Conservation (phyloP, 1,284 basidiomycete genomes). For the Irpex lacteus region DNA sequence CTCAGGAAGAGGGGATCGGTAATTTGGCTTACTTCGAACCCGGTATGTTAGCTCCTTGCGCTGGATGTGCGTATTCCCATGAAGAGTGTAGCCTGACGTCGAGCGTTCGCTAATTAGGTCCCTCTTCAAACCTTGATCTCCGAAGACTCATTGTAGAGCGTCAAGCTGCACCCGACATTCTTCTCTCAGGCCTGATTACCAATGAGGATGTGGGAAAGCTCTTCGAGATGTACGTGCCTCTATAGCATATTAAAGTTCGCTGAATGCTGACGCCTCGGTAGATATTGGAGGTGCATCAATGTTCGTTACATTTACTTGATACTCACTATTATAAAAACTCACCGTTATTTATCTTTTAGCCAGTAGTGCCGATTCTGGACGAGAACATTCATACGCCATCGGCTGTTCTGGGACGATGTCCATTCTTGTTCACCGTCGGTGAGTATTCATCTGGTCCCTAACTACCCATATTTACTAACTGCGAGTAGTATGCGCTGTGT, state of each 20-base stretch:
- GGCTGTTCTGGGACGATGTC: conserved; percentile 35
- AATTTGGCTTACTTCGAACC: conserved; percentile 29
- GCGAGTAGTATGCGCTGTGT: conserved; percentile 37
- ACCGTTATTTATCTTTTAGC: conserved; percentile 16
- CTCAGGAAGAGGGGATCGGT: conserved; percentile 25
- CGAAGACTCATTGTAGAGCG: conserved; percentile 44
- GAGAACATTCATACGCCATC: conserved; percentile 36
- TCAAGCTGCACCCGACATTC: conserved; percentile 40
- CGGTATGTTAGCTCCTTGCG: conserved; percentile 17
- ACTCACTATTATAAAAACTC: conserved; percentile 47
- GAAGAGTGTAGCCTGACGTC: conserved; percentile 25
- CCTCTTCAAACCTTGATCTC: conserved; percentile 30
- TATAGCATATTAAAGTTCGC: neutral
- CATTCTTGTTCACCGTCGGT: conserved; percentile 39
- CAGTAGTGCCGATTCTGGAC: conserved; percentile 34
- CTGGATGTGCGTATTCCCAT: neutral
- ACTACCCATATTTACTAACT: neutral
- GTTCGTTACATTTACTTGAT: conserved; percentile 51
- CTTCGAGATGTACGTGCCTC: conserved; percentile 40
- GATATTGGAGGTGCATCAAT: conserved; percentile 37
- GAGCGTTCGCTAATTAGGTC: conserved; percentile 20
- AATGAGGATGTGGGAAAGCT: conserved; percentile 41
- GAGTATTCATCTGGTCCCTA: conserved; percentile 14
- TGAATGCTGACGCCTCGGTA: conserved; percentile 10
- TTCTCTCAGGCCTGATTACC: conserved; percentile 40